Evolutionary conservation across 495 filamentous ascomycete species (phyloP).

Genomic region (Lentithecium fluviatile): DNA sequence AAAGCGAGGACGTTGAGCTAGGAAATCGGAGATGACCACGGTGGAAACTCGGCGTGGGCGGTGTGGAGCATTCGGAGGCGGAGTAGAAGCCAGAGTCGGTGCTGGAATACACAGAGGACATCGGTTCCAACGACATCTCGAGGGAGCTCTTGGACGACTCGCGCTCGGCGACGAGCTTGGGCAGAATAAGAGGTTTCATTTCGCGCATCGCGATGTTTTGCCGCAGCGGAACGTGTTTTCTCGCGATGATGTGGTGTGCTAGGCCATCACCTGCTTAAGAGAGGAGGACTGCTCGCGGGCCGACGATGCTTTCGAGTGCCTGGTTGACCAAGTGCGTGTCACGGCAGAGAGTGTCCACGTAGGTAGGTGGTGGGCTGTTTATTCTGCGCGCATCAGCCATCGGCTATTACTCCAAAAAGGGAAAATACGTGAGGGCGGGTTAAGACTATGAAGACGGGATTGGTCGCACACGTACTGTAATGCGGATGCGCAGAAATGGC

Average conservation of each 20-base stretch:
- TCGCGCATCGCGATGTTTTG: constrained; percentile 30
- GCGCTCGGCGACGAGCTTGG: constrained; percentile 34
- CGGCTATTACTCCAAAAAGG: constrained; percentile 6
- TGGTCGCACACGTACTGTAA: constrained; percentile 4
- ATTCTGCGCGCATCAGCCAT: constrained; percentile 20
- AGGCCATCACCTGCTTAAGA: constrained; percentile 37
- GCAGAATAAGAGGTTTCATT: constrained; percentile 32
- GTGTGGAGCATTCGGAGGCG: constrained; percentile 59
- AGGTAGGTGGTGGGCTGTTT: constrained; percentile 30
- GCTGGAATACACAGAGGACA: constrained; percentile 26
- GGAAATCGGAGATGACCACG: constrained; percentile 58
- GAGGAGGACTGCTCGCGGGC: neutral
- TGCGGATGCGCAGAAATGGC: neutral
- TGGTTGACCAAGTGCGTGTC: constrained; percentile 21
- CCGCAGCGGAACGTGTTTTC: constrained; percentile 19
- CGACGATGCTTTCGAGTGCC: neutral
- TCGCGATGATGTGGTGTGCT: constrained; percentile 22
- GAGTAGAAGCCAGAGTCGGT: constrained; percentile 46
- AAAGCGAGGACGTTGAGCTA: constrained; percentile 63
- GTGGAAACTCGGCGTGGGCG: constrained; percentile 62
- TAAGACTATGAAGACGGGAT: neutral
- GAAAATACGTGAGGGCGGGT: constrained; percentile 30
- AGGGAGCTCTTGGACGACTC: constrained; percentile 30
- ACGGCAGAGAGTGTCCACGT: constrained; percentile 37
- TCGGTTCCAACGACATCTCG: constrained; percentile 28